These are phyloP conservation scores for Penicillium bialowiezense DNA, from an alignment of 495 filamentous ascomycete species.

Conservation along the genomic window DNA sequence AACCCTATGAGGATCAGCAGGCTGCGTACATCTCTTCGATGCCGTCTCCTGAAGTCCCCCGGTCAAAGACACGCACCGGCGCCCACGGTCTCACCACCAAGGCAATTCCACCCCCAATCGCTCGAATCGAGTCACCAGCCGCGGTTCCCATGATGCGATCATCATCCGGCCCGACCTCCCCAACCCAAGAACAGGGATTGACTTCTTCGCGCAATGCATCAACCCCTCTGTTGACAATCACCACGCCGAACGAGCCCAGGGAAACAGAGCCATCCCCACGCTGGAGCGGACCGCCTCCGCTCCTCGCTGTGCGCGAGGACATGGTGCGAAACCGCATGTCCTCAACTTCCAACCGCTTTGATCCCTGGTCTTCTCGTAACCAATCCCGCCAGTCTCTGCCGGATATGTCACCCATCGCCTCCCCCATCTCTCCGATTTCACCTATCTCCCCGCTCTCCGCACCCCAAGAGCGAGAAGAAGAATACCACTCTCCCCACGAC, in stretches of 20 bases:
- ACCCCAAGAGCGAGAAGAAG: slow-evolving; percentile 33
- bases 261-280: slow-evolving; percentile 15
- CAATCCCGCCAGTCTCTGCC: slow-evolving; percentile 28
- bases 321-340: slow-evolving; percentile 38
- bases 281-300: slow-evolving; percentile 36
- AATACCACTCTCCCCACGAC: background rate
- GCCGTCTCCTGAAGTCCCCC: slow-evolving; percentile 8
- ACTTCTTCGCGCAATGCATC: slow-evolving; percentile 38
- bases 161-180: slow-evolving; percentile 2
- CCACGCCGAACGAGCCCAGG: slow-evolving; percentile 20
- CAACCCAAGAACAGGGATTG: slow-evolving; percentile 3
- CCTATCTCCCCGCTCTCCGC: slow-evolving; percentile 12
- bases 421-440: slow-evolving; percentile 10
- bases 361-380: slow-evolving; percentile 32
- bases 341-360: slow-evolving; percentile 36
- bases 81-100: slow-evolving; percentile 1
- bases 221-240: slow-evolving; percentile 38
- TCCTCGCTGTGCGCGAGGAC: slow-evolving; percentile 42
- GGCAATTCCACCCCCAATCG: slow-evolving; percentile 8
- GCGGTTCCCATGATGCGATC: slow-evolving; percentile 12
- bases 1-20: slow-evolving; percentile 12
- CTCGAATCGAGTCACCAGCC: slow-evolving; percentile 16
- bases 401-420: slow-evolving; percentile 6
- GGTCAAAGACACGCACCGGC: slow-evolving; percentile 9
- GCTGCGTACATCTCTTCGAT: slow-evolving; percentile 8